These are phyloP conservation scores for Silene uniflora DNA, from an alignment of 148 eudicot species.

Conservation along the genomic window DNA sequence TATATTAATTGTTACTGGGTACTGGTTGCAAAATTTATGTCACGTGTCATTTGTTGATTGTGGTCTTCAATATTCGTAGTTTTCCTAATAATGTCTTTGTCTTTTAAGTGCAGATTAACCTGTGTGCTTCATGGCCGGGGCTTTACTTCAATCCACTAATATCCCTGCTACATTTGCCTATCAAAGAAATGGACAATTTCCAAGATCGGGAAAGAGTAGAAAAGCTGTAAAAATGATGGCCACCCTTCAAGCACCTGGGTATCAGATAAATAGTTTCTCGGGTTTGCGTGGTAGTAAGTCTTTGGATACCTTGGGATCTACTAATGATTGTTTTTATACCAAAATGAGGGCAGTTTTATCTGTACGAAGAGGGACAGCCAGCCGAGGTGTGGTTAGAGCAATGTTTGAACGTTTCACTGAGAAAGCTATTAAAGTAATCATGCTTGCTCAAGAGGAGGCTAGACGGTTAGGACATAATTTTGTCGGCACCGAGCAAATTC, in stretches of 20 bases:
- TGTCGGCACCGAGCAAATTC: constrained; percentile 94
- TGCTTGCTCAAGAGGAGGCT: constrained; percentile 98
- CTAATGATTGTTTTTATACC: constrained; percentile 48
- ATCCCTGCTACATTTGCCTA: constrained; percentile 50
- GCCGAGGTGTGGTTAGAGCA: constrained; percentile 56
- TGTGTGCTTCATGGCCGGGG: constrained; percentile 64
- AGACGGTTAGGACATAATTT: constrained; percentile 84
- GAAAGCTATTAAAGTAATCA: constrained; percentile 89
- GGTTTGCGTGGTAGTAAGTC: constrained; percentile 67
- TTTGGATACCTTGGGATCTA: constrained; percentile 46
- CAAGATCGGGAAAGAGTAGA: constrained; percentile 44
- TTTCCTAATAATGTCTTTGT: constrained; percentile 18
- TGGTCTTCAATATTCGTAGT: not conserved
- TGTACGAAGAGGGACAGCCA: constrained; percentile 41
- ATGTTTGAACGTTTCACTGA: constrained; percentile 97
- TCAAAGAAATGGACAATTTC: constrained; percentile 43
- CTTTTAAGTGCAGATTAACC: constrained; percentile 30
- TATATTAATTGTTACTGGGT: not conserved
- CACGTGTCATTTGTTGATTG: not conserved
- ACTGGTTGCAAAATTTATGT: not conserved
- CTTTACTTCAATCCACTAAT: constrained; percentile 65
- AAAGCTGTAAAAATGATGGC: constrained; percentile 48
- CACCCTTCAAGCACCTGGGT: constrained; percentile 34
- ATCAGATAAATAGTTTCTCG: constrained; percentile 51
- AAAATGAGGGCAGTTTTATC: constrained; percentile 52